Percentiles rank a stretch among this genome's conserved stretches.
phyloP scores from a whole-genome alignment of 73 alveolate species.

The Tetrahymena elliotti region DNA sequence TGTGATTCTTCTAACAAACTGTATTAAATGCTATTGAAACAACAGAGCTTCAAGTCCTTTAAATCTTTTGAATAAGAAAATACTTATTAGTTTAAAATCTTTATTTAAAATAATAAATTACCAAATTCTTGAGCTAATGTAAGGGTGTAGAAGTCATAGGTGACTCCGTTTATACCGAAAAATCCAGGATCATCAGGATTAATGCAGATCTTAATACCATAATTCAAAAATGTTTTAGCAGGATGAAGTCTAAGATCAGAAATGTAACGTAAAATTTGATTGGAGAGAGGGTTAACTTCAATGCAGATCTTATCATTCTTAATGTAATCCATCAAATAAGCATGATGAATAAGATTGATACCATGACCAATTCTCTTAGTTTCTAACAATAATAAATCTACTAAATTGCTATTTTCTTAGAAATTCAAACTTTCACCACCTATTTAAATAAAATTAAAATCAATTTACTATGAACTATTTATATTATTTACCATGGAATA shows the following conservation, averaged over 20 bases:
- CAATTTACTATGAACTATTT: too few relatives aligned
- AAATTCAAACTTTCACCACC: background rate
- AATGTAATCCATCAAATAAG: background rate
- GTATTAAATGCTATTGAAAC: background rate
- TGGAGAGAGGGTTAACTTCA: conserved; percentile 45
- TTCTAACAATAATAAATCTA: conserved; percentile 48
- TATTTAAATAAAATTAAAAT: background rate
- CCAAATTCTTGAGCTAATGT: background rate
- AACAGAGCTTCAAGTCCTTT: background rate
- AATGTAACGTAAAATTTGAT: conserved; percentile 47
- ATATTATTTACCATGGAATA: conserved; percentile 59
- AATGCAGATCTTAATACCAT: conserved; percentile 50
- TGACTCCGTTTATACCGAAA: conserved; percentile 50
- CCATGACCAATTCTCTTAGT: conserved; percentile 39
- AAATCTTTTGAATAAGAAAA: background rate
- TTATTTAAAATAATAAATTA: background rate
- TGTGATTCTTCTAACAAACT: background rate
- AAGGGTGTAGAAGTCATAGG: conserved; percentile 40
- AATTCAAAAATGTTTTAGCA: conserved; percentile 24
- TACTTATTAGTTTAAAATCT: background rate
- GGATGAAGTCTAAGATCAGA: conserved; percentile 62
- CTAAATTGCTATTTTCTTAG: conserved; percentile 36
- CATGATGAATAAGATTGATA: background rate
- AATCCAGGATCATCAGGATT: conserved; percentile 63
- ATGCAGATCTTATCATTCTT: conserved; percentile 7